Evolutionary conservation across 2,329 filamentous ascomycete genomes (phyloP), one percentile per base, ranked within the genome.

Genomic region (Penicillium sp.): DNA sequence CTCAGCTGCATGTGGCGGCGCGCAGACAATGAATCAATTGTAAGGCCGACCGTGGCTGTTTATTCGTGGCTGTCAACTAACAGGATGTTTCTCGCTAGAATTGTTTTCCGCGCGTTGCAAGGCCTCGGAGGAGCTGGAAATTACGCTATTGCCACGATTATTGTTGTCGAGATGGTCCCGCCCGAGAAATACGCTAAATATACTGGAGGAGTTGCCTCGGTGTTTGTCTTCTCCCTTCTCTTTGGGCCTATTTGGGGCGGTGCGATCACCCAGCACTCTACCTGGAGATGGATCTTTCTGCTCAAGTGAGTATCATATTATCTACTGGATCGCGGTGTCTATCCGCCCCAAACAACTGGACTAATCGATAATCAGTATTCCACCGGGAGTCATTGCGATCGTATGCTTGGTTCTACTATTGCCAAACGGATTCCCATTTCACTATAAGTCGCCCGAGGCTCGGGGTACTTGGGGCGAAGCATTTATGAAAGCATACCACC

Each of bases 211-310:
- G n/a, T 60, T 10, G 23, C 54, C 7, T n/a, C 50, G 3, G 54
- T 52, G n/a, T 54, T 52, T 44, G 54, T 44, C 2, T 27, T 60
- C 21, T 52, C 54, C 1, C 13, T 58, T 21, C 42, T 61, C 4
- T 51, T 58, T 5, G 61, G 57, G 6, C 50, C 59, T 5, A 26
- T 60, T 14, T 29, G 54, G 29, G 58, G 58, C 14, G 58, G 58
- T 31, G 42, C 44, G 14, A 58, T 60, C 37, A 37, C 57, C 16
- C 29, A 59, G 19, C 31, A 56, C n/a, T 57, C 54, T 1, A 27
- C 60, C 11, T 61, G 61, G 61, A 35, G 54, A 51, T 63, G 58
- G 57, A 48, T 54, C 5, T 61, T 60, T 54, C 43, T 52, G 5
- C 31, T 61, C 14, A 55, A 58, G 53, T 55, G 21, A 47, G 51